Percentiles rank a stretch among this genome's conserved stretches.
phyloP scores from a whole-genome alignment of 1,139 yeast species.

The Magnusiomyces tetraspermus region DNA sequence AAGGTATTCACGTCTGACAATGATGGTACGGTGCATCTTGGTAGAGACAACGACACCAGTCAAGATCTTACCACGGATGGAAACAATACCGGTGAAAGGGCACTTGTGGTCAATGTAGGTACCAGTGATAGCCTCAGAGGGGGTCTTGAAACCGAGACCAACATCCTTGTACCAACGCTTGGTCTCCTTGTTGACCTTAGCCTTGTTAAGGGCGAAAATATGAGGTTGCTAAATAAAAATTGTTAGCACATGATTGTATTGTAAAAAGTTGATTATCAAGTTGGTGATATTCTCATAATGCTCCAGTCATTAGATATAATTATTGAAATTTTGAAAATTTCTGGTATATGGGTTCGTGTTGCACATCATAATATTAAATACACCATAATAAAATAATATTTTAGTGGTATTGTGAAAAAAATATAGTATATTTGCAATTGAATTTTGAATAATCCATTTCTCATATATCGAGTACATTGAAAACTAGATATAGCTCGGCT shows the following conservation, averaged over 20 bases:
- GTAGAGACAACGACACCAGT: constrained; percentile 95
- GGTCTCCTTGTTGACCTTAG: constrained; percentile 97
- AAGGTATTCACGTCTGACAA: constrained; percentile 99
- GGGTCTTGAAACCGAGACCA: constrained; percentile 99
- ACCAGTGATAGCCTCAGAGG: constrained; percentile 97
- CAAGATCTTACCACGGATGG: constrained; percentile 99
- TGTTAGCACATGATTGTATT: neutral
- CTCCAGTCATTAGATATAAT: too few species aligned
- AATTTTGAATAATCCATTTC: too few species aligned
- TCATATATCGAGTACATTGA: too few species aligned
- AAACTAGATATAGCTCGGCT: too few species aligned
- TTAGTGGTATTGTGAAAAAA: too few species aligned
- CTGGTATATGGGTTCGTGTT: too few species aligned
- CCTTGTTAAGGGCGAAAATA: constrained; percentile 99
- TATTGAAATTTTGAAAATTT: too few species aligned
- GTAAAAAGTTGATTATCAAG: constrained; percentile 3
- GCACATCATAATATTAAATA: too few species aligned
- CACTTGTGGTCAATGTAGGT: constrained; percentile 99
- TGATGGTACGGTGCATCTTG: constrained; percentile 99
- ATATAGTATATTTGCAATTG: too few species aligned
- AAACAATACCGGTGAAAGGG: constrained; percentile 94
- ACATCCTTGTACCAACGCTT: constrained; percentile 99
- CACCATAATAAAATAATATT: too few species aligned
- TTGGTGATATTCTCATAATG: neutral
- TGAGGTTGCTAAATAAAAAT: constrained; percentile 77